These are phyloP conservation scores for Hericium alpestre DNA, from an alignment of 768 basidiomycete species.

Conservation along the genomic window DNA sequence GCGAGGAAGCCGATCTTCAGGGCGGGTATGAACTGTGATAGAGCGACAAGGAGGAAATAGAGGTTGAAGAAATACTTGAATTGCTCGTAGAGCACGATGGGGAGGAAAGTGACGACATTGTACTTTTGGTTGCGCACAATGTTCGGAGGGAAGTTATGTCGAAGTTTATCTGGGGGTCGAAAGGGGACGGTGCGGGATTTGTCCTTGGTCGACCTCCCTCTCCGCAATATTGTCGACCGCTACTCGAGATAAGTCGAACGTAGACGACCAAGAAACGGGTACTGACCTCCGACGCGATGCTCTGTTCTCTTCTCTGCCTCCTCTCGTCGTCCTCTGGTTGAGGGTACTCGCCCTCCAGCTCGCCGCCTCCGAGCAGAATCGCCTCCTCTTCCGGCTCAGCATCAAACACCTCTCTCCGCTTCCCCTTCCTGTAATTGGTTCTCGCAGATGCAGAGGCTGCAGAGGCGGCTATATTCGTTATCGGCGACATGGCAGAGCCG, in stretches of 20 bases:
- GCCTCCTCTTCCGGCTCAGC: slow-evolving; percentile 3
- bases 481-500: slow-evolving; percentile 21
- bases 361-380: slow-evolving; percentile 9
- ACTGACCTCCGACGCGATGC: slow-evolving; percentile 17
- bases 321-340: slow-evolving; percentile 25
- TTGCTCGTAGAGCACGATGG: slow-evolving; percentile 95
- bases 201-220: slow-evolving; percentile 33
- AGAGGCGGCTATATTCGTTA: slow-evolving; percentile 22
- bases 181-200: slow-evolving; percentile 73
- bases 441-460: slow-evolving; percentile 19
- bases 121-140: slow-evolving; percentile 97
- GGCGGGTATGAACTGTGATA: slow-evolving; percentile 92
- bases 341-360: slow-evolving; percentile 24
- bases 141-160: slow-evolving; percentile 71
- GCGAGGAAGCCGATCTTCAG: slow-evolving; percentile 93
- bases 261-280: neutral
- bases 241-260: slow-evolving; percentile 12
- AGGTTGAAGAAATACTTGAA: slow-evolving; percentile 99
- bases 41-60: slow-evolving; percentile 93
- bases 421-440: slow-evolving; percentile 15
- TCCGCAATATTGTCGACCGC: slow-evolving; percentile 19
- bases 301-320: slow-evolving; percentile 10
- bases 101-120: slow-evolving; percentile 92
- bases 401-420: slow-evolving; percentile 6
- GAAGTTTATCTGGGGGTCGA: slow-evolving; percentile 64